Conservation (phyloP, 805 yeast genomes). For the Tetrapisispora pingtungensis region DNA sequence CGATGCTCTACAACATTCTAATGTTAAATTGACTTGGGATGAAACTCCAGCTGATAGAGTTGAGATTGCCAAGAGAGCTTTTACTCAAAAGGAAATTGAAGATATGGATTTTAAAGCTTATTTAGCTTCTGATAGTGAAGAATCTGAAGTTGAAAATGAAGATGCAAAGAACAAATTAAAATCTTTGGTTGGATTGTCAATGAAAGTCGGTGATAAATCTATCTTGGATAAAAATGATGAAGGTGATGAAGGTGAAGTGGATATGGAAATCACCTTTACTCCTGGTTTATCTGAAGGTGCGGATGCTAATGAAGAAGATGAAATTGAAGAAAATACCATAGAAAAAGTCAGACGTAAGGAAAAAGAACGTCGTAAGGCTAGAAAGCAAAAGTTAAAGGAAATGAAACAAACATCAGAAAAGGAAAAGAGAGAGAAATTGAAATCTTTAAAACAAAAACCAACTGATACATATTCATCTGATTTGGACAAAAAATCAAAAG, state of each 20-base stretch:
- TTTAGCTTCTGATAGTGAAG: conserved; percentile 68
- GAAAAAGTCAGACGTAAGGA: conserved; percentile 78
- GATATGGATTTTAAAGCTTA: conserved; percentile 91
- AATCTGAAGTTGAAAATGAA: conserved; percentile 36
- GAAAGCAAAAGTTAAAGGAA: conserved; percentile 68
- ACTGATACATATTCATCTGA: conserved; percentile 19
- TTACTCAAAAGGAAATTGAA: conserved; percentile 78
- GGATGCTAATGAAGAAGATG: conserved; percentile 24
- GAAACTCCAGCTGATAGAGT: conserved; percentile 90
- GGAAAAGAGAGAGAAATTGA: conserved; percentile 37
- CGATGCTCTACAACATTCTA: conserved; percentile 92
- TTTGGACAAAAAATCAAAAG: conserved; percentile 36
- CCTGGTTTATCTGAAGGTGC: conserved; percentile 59
- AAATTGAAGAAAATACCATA: conserved; percentile 59
- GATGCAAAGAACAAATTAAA: conserved; percentile 49
- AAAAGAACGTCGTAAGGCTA: conserved; percentile 79
- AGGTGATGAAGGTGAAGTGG: conserved; percentile 56
- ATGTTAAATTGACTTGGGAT: conserved; percentile 96
- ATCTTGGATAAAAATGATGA: conserved; percentile 33
- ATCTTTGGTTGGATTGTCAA: conserved; percentile 39
- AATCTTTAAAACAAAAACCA: conserved; percentile 11
- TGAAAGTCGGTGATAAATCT: conserved; percentile 29
- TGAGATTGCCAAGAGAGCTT: conserved; percentile 65
- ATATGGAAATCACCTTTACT: conserved; percentile 92
- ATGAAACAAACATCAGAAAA: conserved; percentile 42